Conservation (phyloP, 2,329 filamentous ascomycete genomes). For the Emericellopsis atlantica region DNA sequence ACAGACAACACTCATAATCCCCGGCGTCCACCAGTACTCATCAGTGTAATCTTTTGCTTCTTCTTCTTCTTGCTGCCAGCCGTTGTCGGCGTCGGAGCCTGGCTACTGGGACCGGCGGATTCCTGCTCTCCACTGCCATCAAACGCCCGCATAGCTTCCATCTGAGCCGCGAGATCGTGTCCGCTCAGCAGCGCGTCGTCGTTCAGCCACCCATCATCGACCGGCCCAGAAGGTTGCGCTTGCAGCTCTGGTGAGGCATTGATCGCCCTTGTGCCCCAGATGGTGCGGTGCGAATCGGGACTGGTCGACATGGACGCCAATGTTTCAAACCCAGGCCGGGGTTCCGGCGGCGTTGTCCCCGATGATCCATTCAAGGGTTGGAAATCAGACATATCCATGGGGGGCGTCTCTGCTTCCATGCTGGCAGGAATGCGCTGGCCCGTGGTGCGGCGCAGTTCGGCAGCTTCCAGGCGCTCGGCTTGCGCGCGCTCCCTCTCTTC, state of each 20-base stretch:
- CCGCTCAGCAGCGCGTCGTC: constrained; percentile 60
- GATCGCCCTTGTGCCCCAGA: constrained; percentile 80
- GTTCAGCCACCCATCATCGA: constrained; percentile 75
- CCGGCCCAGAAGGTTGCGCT: constrained; percentile 14
- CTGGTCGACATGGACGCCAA: constrained; percentile 72
- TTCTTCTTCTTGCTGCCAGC: constrained; percentile 49
- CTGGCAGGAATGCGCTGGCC: constrained; percentile 23
- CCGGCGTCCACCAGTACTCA: constrained; percentile 51
- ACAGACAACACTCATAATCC: constrained; percentile 11
- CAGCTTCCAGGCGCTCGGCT: constrained; percentile 68
- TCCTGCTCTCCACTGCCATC: constrained; percentile 5
- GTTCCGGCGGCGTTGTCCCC: constrained; percentile 41
- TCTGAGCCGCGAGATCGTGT: constrained; percentile 46
- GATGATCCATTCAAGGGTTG: constrained; percentile 42
- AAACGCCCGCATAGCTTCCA: constrained; percentile 38
- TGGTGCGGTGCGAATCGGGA: constrained; percentile 62
- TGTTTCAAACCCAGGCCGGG: constrained; percentile 49
- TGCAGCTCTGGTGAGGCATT: constrained; percentile 39
- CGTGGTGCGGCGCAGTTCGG: constrained; percentile 44
- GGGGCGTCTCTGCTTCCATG: constrained; percentile 23
- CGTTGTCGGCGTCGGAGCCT: constrained; percentile 7
- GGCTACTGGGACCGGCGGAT: constrained; percentile 2
- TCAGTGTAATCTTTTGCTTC: constrained; percentile 60
- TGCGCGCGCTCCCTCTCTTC: constrained; percentile 78
- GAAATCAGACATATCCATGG: constrained; percentile 49